Evolutionary conservation across 805 yeast genomes (phyloP), one percentile per base, ranked within the genome.

Genomic region (Schwanniomyces vanrijiae): DNA sequence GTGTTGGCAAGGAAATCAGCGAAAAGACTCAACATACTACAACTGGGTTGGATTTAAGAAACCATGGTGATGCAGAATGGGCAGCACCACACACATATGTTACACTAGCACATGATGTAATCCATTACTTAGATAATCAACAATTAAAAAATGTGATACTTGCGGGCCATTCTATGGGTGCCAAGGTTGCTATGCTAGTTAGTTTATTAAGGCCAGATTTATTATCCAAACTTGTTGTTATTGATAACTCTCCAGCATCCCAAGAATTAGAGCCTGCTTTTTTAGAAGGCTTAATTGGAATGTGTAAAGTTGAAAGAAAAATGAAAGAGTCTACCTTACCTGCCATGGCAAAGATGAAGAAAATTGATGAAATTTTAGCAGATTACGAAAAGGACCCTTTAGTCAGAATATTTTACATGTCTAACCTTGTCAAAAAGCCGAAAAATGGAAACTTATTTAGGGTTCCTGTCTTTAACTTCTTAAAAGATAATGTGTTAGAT

Each of bases 101-200:
- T 4, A 59, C 73, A 5, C 55, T 78, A 66, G 71, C 77, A 1
- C 49, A 58, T 3, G 85, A 80, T 55, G 64, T 79, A 3, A 55
- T 65, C 3, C 52, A 58, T 34, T 71, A 71, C 43, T 51, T 78
- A 2, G 52, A 65, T 29, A 55, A 61, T 10, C 37, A 47, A 13
- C 18, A 48, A 0, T 54, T 62, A 54, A 39, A 46, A 8, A 39
- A 55, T 4, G 60, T 53, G 16, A 48, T 65, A 2, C 52, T 69
- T 22, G 62, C 71, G 18, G 86, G 87, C 0, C 84, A 78, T 55
- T 80, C 84, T 16, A 75, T 82, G 80, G 88, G 88, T 1, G 86
- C 83, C 3, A 81, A 80, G 55, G 73, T 77, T 1, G 80, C 79
- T 0, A 73, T 82, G 76, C 46, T 73, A 40, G 69, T 71, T 1